Base-by-base conservation (phyloP, 768 basidiomycete species). In the Plicaturopsis crispa region DNA sequence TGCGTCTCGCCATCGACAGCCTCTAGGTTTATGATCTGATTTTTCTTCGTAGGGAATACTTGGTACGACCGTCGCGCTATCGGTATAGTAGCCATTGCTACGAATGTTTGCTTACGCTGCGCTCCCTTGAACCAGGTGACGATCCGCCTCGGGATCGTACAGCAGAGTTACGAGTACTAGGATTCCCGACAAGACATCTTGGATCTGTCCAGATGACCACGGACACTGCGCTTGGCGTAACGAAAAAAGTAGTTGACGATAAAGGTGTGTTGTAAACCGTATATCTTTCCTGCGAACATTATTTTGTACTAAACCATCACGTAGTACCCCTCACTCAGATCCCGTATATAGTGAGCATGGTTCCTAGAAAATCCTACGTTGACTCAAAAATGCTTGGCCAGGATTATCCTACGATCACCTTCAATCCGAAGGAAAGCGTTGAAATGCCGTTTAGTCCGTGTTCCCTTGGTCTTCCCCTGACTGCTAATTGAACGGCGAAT, bases 131-230 rank as follows among this genome's bases (percentile, higher is more conserved):
- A n/a, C 20, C 63, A 81, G 93, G 94, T 8, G 94, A 97, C 52
- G 93, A 99, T 60, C 94, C 94, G 2, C 94, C 94, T 0, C 73
- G 91, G 24, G 94, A 99, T 56, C 72, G 94, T 37, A 99, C 94
- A 2, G 74, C 79, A 1, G 88, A 94, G 54, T 73, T 99, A 24
- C 82, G 94, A 21, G 71, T 70, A 12, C 63, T 91, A 24, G 92
- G 92, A 1, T 99, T 94, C 56, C 86, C 89, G 1, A 74, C 74
- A 5, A 74, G 96, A 22, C 87, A 86, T 57, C 68, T 99, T 6
- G 92, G 91, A 0, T 65, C 79, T 2, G 68, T 90, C 1, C 96
- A 99, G 60, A 99, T 99, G 96, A 98, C 96, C 22, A 99, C 96
- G 0, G 94, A 99, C 60, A 97, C 94, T 2, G 94, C 94, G 1